Base-by-base conservation (phyloP, 805 yeast genomes). In the Priceomyces medius region DNA sequence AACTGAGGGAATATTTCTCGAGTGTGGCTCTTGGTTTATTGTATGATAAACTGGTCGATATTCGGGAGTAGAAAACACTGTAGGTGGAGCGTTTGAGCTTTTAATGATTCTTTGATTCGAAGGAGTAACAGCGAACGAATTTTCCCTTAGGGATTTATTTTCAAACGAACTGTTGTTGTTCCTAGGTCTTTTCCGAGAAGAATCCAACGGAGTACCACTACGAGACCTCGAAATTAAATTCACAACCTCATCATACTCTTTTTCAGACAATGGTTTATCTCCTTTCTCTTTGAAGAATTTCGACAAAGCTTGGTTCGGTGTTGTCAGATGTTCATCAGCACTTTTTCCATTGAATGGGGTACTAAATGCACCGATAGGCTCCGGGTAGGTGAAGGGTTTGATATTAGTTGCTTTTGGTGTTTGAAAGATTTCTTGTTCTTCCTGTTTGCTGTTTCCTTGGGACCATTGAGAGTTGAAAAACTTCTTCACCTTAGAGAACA, bases 241-340 rank as follows among this genome's bases (percentile, higher is more conserved):
- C 46, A 82, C 57, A 0, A 87, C 91, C n/a, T 95, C 95, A 60
- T 84, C 91, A 53, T 81, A 75, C 58, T 88, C 96, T 32, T 86
- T 70, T 18, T 82, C 88, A 10, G 81, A 71, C 46, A 88, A 67
- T 3, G 91, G 88, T n/a, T 63, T 64, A 42, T 80, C 77, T n/a
- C 95, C 95, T 57, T 85, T 87, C 33, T 65, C 68, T n/a, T 71
- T 71, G 59, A 87, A 87, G 56, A 88, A 87, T 20, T 73, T 77
- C 9, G 88, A 83, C 36, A 87, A 63, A 23, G 77, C 73, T 21
- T 76, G 79, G 62, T 83, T 84, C 9, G 71, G 64, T 13, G 64
- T 33, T 14, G 24, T 32, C 32, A n/a, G 13, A 2, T 18, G 19
- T 17, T 21, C 27, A n/a, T 20, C 24, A 3, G 36, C 16, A 4